Evolutionary conservation across 768 basidiomycete species (phyloP).

Genomic region (Tephrocybe sp.): DNA sequence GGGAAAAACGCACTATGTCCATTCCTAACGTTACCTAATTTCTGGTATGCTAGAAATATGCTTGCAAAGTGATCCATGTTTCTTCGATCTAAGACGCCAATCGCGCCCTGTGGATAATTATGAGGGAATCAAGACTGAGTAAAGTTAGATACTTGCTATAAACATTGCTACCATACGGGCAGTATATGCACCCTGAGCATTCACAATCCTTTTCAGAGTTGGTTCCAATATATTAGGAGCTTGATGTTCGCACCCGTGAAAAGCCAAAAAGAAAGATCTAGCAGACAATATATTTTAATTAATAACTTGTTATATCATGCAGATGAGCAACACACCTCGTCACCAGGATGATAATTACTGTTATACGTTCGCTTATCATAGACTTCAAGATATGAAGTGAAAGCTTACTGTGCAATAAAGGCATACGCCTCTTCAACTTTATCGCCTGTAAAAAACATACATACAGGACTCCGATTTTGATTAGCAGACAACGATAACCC

Average conservation of each 20-base stretch:
- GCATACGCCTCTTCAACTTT: conserved; percentile 79
- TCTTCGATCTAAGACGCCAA: conserved; percentile 65
- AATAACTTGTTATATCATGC: background rate
- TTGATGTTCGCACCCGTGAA: conserved; percentile 48
- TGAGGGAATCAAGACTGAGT: background rate
- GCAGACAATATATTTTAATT: background rate
- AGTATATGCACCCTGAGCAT: conserved; percentile 66
- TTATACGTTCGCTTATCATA: background rate
- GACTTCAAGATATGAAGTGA: background rate
- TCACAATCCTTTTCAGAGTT: background rate
- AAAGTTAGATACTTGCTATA: conserved; percentile 41
- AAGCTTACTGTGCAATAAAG: conserved; percentile 74
- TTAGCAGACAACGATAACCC: background rate
- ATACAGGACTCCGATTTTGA: background rate
- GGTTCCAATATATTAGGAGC: background rate
- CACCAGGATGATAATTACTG: conserved; percentile 70
- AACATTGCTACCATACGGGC: conserved; percentile 72
- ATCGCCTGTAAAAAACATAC: conserved; percentile 45
- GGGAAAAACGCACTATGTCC: conserved; percentile 33
- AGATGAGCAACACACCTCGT: conserved; percentile 47
- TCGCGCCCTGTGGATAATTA: conserved; percentile 48
- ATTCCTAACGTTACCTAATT: conserved; percentile 53
- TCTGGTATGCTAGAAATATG: conserved; percentile 62
- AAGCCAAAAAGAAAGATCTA: conserved; percentile 80
- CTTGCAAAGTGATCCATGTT: conserved; percentile 72